Base-by-base conservation (phyloP, 257 asterid species). In the Nicotiana tabacum region DNA sequence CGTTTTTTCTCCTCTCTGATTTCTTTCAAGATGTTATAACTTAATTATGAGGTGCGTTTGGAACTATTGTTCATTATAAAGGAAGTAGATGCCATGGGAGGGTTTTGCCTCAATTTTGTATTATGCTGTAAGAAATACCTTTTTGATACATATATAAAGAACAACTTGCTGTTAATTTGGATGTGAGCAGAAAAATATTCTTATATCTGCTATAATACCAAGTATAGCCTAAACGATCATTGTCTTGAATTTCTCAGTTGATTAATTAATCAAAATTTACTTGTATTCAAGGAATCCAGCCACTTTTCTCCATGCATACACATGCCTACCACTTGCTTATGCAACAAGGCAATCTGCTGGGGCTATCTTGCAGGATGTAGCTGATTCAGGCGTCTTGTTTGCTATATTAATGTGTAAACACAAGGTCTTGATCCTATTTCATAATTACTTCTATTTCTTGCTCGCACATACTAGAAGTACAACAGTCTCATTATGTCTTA, bases 291-390 rank as follows among this genome's bases (percentile, higher is more conserved):
- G 97, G 97, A 94, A 94, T 86, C 99, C 99, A 39, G 95, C 97
- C 85, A 91, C 96, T 62, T 95, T 94, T 90, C 96, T 95, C 74
- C 99, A 92, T 87, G 98, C 99, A 82, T 95, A 94, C 88, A 88
- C 99, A 48, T 95, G 97, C 82, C 91, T 95, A 83, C 98, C 97
- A 82, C 94, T 95, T 83, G 89, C 97, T 81, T 88, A 89, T 89
- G 91, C 91, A 53, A 92, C 97, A 84, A 97, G 99, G 81, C 97
- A 95, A 90, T 94, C 95, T 83, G 94, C 97, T 69, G 93, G 97
- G 81, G 93, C 97, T 84, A 89, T 95, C 90, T 88, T 94, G 89
- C 98, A 91, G 85, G 99, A 95, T 87, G 89, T 94, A 80, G 94
- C 97, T 82, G 96, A 91, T 82, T 92, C 99, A 76, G 97, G 97